Evolutionary conservation across 768 basidiomycete genomes (phyloP).

Genomic region (Panaeolus cyanescens): DNA sequence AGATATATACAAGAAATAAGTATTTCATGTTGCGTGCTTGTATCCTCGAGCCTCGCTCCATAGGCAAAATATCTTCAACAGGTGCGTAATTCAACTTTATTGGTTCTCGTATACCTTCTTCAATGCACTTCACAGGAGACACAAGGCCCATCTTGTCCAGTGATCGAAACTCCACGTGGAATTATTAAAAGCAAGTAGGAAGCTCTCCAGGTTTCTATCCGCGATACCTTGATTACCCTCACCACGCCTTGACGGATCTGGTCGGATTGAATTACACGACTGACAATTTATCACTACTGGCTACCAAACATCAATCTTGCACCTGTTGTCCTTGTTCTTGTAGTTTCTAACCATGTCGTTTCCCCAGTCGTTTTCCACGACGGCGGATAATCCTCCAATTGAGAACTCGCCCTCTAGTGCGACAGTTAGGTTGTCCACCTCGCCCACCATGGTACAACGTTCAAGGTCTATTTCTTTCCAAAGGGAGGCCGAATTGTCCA

Average conservation of each 20-base stretch:
- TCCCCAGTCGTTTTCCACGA: slow-evolving; percentile 21
- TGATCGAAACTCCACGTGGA: too few species aligned
- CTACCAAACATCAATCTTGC: background rate
- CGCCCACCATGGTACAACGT: slow-evolving; percentile 12
- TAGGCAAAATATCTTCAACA: too few species aligned
- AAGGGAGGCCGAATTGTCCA: slow-evolving; percentile 9
- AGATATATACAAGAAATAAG: too few species aligned
- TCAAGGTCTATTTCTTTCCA: slow-evolving; percentile 16
- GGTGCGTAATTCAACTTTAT: too few species aligned
- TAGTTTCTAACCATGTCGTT: slow-evolving; percentile 14
- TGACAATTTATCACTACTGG: background rate
- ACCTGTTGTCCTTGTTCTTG: background rate
- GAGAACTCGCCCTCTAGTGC: slow-evolving; percentile 18
- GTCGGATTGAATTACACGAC: background rate
- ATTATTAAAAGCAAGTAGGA: too few species aligned
- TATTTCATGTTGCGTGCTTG: too few species aligned
- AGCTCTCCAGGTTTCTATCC: background rate
- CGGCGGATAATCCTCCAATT: slow-evolving; percentile 19
- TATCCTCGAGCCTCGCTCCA: too few species aligned
- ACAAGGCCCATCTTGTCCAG: too few species aligned
- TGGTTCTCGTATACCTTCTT: too few species aligned
- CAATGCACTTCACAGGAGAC: too few species aligned
- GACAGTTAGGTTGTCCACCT: slow-evolving; percentile 21
- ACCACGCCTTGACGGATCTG: background rate
- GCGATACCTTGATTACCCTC: background rate